Percentiles rank a stretch among this genome's conserved stretches.
Conservation (phyloP, 2,329 filamentous ascomycete genomes). For the Monosporascus sp. region DNA sequence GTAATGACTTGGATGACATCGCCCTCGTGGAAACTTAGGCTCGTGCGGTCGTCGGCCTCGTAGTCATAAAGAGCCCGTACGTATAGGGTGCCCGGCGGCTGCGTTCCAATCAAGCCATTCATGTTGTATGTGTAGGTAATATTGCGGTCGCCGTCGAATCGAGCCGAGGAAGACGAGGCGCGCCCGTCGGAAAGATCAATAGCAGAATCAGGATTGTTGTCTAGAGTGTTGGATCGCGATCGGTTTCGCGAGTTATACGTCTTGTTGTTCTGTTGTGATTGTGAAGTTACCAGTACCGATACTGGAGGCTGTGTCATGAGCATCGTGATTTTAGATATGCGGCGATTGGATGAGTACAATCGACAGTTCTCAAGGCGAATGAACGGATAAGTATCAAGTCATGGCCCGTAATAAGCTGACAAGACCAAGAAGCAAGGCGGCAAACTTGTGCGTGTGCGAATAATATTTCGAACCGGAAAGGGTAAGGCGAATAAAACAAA, state of each 20-base stretch:
- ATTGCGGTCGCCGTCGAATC: conserved; percentile 27
- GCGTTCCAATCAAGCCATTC: conserved; percentile 56
- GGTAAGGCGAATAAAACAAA: neutral
- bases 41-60: conserved; percentile 93
- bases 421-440: conserved; percentile 5
- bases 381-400: conserved; percentile 20
- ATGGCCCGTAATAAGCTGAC: conserved; percentile 16
- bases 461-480: too few relatives aligned
- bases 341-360: neutral
- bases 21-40: conserved; percentile 91
- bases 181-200: conserved; percentile 21
- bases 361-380: conserved; percentile 10
- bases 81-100: conserved; percentile 69
- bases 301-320: conserved; percentile 47
- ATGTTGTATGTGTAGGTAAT: conserved; percentile 35
- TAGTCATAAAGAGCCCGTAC: conserved; percentile 97
- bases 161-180: conserved; percentile 25
- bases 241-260: conserved; percentile 29
- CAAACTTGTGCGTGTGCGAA: neutral
- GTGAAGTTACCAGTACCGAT: conserved; percentile 39
- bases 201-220: conserved; percentile 24
- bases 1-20: conserved; percentile 99
- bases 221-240: conserved; percentile 23
- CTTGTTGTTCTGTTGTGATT: conserved; percentile 25
- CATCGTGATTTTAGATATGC: conserved; percentile 38